Evolutionary conservation across 805 yeast genomes (phyloP), one percentile per base, ranked within the genome.

Genomic region (Vanderwaltozyma yarrowii): DNA sequence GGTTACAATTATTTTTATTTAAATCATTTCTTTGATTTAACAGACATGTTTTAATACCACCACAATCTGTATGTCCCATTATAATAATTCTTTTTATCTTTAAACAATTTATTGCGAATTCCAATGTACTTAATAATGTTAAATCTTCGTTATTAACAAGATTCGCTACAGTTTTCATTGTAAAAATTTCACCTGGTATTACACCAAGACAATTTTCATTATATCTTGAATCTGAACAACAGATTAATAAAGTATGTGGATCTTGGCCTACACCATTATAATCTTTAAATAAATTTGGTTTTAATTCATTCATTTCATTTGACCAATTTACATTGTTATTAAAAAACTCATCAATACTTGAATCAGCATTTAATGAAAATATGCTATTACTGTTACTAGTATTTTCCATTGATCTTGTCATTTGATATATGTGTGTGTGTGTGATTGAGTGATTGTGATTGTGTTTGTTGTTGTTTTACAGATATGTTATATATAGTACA

Each of bases 41-140:
- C 34, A 88, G 62, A 8, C 87, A 76, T 17, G 94, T 86, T 76
- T 83, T 76, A 36, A 85, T 76, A 23, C 96, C 96, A 35, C 95
- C 96, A 69, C 97, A 88, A 60, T 85, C 94, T 24, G 92, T 81
- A 62, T 88, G 97, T 3, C 96, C 97, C 62, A 95, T 84, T 5
- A 88, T 81, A 39, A 88, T 71, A 37, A 88, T 76, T 54, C 83
- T 85, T 46, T 70, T 71, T 29, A 89, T 94, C 52, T 82, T 80
- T 43, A 88, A 68, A 12, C 80, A 85, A 47, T 84, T 87, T 47
- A 89, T 75, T 5, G 95, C 94, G 53, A 84, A 85, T 60, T 88
- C 95, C 23, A 89, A 65, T 2, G 87, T 87, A 0, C 94, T 79
- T 56, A 75, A 76, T 15, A 80, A 70, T 30, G 86, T 73, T 32